phyloP scores from a whole-genome alignment of 441 rosid species.

The Populus hybrid region DNA sequence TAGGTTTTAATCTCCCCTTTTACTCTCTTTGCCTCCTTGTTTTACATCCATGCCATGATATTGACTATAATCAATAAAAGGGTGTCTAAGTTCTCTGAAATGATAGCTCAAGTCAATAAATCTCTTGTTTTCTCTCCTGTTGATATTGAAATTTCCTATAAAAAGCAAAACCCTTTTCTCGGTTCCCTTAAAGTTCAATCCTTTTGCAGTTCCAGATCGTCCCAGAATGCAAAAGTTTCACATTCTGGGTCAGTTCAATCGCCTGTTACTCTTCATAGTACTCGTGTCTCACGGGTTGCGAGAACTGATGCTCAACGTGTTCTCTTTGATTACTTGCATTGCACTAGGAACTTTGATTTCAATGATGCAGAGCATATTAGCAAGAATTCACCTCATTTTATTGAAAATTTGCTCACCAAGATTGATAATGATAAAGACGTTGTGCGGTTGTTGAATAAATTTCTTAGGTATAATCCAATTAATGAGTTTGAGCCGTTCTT shows the following conservation, averaged over 20 bases:
- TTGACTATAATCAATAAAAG: slow-evolving; percentile 22
- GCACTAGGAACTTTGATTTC: slow-evolving; percentile 51
- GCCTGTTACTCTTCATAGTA: slow-evolving; percentile 22
- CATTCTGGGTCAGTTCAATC: slow-evolving; percentile 24
- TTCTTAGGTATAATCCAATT: slow-evolving; percentile 68
- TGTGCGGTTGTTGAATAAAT: slow-evolving; percentile 37
- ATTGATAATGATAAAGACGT: slow-evolving; percentile 38
- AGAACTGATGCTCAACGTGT: slow-evolving; percentile 54
- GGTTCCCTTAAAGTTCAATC: slow-evolving; percentile 15
- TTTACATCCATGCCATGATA: slow-evolving; percentile 32
- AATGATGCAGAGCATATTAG: slow-evolving; percentile 82
- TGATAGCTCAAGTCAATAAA: slow-evolving; percentile 35
- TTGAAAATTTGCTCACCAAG: no score
- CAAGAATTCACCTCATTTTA: slow-evolving; percentile 60
- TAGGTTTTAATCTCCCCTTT: not conserved
- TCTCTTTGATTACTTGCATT: slow-evolving; percentile 70
- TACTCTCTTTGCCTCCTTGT: not conserved
- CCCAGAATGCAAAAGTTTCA: slow-evolving; percentile 19
- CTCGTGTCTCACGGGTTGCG: slow-evolving; percentile 36
- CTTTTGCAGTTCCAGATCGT: slow-evolving; percentile 28
- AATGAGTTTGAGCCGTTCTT: slow-evolving; percentile 82
- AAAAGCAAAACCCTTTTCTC: no score
- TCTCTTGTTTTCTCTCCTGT: slow-evolving; percentile 27
- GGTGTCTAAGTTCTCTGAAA: slow-evolving; percentile 23
- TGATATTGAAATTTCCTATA: slow-evolving; percentile 16